Conservation (phyloP, 176 grass and related monocot genomes). For the Zea mays region Zm-B73-REFERENCE-NAM-5.0 NC_050100.1:72857001-72857500, state of each 20-base stretch:
- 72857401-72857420: neutral
- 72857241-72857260: constrained; percentile 25
- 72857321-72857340: no score
- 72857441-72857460: constrained; percentile 96
- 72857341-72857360: neutral
- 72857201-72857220: constrained; percentile 93
- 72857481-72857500: constrained; percentile 23
- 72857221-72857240: constrained; percentile 74
- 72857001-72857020: neutral
- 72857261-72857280: no score
- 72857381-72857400: neutral
- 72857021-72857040: constrained; percentile 61
- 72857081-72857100: constrained; percentile 31
- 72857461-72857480: constrained; percentile 66
- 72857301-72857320: no score
- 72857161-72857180: constrained; percentile 86
- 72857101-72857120: constrained; percentile 83
- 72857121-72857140: constrained; percentile 84
- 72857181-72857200: constrained; percentile 95
- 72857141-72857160: constrained; percentile 85
- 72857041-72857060: constrained; percentile 68
- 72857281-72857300: no score
- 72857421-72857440: constrained; percentile 15
- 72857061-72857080: constrained; percentile 48
- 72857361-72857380: constrained; percentile 7